Base-by-base conservation (phyloP, 1,284 basidiomycete genomes). In the Leccinum griseonigrum region DNA sequence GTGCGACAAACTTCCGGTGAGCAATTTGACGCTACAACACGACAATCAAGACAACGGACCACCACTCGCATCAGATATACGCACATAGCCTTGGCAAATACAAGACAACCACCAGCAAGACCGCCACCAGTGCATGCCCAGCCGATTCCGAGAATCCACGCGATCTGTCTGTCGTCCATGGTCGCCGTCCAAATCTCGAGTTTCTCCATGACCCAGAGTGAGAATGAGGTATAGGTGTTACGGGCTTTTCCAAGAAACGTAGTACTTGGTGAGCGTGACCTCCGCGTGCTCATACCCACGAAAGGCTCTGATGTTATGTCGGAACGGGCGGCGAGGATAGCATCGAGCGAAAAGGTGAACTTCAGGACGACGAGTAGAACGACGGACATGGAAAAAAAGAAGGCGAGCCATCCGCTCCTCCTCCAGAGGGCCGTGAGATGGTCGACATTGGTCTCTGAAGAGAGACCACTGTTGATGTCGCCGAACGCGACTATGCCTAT, bases 51-150 rank as follows among this genome's bases (percentile, higher is more conserved):
- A 54, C 57, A 34, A 53, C 28, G 13, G 59, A 48, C 26, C 26
- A 31, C 7, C 54, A 62, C 28, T 57, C n/a, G 46, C n/a, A 29
- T 16, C 63, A 56, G 69, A 64, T 65, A 57, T 7, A 81, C 88
- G 74, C 69, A 91, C 90, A 84, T 85, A 36, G 91, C 92, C 75
- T 97, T 97, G 1, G 95, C 94, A 71, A 97, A 96, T 2, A 98
- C 92, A 56, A 98, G 80, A 75, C 87, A 91, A 50, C 89, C 88
- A 3, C 95, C 95, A 1, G 94, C 94, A 34, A 98, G 79, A 36
- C 92, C 88, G 7, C 95, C 95, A 32, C 95, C 95, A 59, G 87
- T 88, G 61, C 93, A 94, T 2, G 93, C 91, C 95, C 95, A 98
- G 0, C 89, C 90, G 56, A 97, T 92, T 6, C 95, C 95, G 54